Evolutionary conservation across 1,284 basidiomycete genomes (phyloP).

Genomic region (Trichosporon sp.): DNA sequence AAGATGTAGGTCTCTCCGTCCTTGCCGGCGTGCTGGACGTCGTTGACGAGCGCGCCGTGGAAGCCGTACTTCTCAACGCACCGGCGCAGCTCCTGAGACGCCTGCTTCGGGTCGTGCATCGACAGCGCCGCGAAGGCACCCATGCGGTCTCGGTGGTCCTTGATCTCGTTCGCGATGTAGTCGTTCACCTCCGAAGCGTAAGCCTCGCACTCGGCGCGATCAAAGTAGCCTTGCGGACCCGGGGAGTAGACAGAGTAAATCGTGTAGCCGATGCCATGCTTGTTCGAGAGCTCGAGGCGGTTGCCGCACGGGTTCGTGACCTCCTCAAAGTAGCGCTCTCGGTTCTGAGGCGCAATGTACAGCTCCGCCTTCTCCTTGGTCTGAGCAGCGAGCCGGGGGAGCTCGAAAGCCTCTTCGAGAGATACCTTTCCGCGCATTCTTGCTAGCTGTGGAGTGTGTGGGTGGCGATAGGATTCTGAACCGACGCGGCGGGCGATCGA

Average conservation of each 20-base stretch:
- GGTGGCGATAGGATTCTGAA: too few species aligned
- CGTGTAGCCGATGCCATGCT: slow-evolving; percentile 24
- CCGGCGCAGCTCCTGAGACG: slow-evolving; percentile 33
- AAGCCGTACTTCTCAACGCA: slow-evolving; percentile 37
- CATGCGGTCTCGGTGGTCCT: slow-evolving; percentile 33
- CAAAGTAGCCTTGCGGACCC: slow-evolving; percentile 16
- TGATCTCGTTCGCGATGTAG: slow-evolving; percentile 28
- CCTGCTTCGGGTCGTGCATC: slow-evolving; percentile 42
- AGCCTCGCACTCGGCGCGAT: slow-evolving; percentile 19
- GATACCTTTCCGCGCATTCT: slow-evolving; percentile 23
- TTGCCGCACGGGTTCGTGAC: slow-evolving; percentile 21
- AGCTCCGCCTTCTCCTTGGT: slow-evolving; percentile 24
- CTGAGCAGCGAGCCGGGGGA: slow-evolving; percentile 15
- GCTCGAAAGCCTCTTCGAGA: slow-evolving; percentile 22
- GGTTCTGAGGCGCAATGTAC: slow-evolving; percentile 19
- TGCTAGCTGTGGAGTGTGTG: neutral
- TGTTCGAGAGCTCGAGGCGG: slow-evolving; percentile 21
- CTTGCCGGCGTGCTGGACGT: slow-evolving; percentile 26
- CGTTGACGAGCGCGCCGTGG: slow-evolving; percentile 30
- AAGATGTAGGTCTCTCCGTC: slow-evolving; percentile 26
- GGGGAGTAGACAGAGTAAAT: slow-evolving; percentile 22
- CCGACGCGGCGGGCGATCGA: too few species aligned
- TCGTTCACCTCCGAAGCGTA: slow-evolving; percentile 21
- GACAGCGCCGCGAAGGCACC: slow-evolving; percentile 40
- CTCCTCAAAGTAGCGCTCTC: slow-evolving; percentile 23